Evolutionary conservation across 2,329 filamentous ascomycete genomes (phyloP).

Genomic region (Akanthomyces dipterigenus): DNA sequence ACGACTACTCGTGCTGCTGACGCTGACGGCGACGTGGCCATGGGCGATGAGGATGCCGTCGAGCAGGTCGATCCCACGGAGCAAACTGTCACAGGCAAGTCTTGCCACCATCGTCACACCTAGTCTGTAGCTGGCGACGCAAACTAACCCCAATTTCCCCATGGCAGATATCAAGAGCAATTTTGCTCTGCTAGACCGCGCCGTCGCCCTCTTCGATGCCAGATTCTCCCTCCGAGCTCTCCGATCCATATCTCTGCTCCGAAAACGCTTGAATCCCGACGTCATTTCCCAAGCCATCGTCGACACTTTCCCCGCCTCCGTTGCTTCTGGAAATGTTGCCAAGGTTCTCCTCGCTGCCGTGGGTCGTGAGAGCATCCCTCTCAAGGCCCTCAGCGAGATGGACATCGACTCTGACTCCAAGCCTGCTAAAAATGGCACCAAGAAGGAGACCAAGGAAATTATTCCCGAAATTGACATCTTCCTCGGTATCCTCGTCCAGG

Average conservation of each 20-base stretch:
- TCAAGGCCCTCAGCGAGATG: slow-evolving; percentile 59
- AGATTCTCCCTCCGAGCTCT: slow-evolving; percentile 92
- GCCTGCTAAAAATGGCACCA: slow-evolving; percentile 45
- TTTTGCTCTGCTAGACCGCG: slow-evolving; percentile 84
- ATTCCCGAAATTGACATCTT: slow-evolving; percentile 87
- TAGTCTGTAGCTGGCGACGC: slow-evolving; percentile 10
- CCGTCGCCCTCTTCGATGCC: slow-evolving; percentile 86
- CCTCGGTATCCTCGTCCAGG: slow-evolving; percentile 78
- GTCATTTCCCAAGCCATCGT: slow-evolving; percentile 74
- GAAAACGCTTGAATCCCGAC: slow-evolving; percentile 80
- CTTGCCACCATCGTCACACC: background rate
- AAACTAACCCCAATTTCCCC: background rate
- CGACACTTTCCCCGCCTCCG: slow-evolving; percentile 64
- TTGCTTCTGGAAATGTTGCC: slow-evolving; percentile 56
- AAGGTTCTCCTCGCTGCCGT: slow-evolving; percentile 65
- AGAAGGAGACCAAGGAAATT: slow-evolving; percentile 66
- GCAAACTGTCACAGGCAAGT: slow-evolving; percentile 54
- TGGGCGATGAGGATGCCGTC: slow-evolving; percentile 57
- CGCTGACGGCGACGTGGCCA: slow-evolving; percentile 62
- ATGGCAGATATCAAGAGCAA: slow-evolving; percentile 84
- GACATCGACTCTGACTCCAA: slow-evolving; percentile 62
- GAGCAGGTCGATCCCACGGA: slow-evolving; percentile 53
- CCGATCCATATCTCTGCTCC: slow-evolving; percentile 89
- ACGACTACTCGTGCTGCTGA: slow-evolving; percentile 52
- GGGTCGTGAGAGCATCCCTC: slow-evolving; percentile 57